These are phyloP conservation scores for Teratosphaeria pseudoeucalypti DNA, from an alignment of 2,329 filamentous ascomycete species.

Conservation along the genomic window DNA sequence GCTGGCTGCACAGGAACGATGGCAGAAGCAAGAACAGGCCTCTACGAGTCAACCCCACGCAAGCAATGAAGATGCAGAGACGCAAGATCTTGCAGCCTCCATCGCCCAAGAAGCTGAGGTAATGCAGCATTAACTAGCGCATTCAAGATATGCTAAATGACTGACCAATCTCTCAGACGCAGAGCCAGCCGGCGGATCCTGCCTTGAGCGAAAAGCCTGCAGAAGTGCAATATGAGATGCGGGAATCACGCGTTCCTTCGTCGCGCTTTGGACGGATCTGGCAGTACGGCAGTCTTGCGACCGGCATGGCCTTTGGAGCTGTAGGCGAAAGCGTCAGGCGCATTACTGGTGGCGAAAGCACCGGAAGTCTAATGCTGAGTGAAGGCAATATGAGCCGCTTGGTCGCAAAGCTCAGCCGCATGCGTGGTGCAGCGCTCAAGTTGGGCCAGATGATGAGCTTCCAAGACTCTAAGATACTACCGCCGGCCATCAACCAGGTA, in stretches of 20 bases:
- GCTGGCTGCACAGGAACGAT: slow-evolving; percentile 18
- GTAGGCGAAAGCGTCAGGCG: slow-evolving; percentile 76
- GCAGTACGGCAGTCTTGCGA: slow-evolving; percentile 89
- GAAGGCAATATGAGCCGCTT: slow-evolving; percentile 85
- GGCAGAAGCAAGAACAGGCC: slow-evolving; percentile 10
- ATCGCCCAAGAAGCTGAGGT: slow-evolving; percentile 28
- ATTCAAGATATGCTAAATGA: neutral
- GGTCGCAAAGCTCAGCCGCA: slow-evolving; percentile 83
- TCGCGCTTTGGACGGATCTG: slow-evolving; percentile 78
- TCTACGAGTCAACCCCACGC: neutral
- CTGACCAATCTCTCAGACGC: slow-evolving; percentile 2
- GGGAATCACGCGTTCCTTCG: slow-evolving; percentile 83
- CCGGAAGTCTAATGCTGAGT: slow-evolving; percentile 76
- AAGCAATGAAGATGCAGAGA: slow-evolving; percentile 21
- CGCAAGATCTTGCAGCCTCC: slow-evolving; percentile 25
- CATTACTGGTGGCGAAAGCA: slow-evolving; percentile 56
- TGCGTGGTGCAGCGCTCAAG: slow-evolving; percentile 95
- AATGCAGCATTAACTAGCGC: neutral
- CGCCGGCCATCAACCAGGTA: slow-evolving; percentile 74
- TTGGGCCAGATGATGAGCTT: slow-evolving; percentile 97
- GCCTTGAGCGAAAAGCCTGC: slow-evolving; percentile 1
- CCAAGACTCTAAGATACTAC: slow-evolving; percentile 92
- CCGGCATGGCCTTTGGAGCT: slow-evolving; percentile 89
- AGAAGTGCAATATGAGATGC: slow-evolving; percentile 51
- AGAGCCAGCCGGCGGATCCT: neutral